A percentile compares a stretch with the other conserved stretches of the same genome.
phyloP scores from a whole-genome alignment of 2,329 filamentous ascomycete species.

The Ascomycota sp. region DNA sequence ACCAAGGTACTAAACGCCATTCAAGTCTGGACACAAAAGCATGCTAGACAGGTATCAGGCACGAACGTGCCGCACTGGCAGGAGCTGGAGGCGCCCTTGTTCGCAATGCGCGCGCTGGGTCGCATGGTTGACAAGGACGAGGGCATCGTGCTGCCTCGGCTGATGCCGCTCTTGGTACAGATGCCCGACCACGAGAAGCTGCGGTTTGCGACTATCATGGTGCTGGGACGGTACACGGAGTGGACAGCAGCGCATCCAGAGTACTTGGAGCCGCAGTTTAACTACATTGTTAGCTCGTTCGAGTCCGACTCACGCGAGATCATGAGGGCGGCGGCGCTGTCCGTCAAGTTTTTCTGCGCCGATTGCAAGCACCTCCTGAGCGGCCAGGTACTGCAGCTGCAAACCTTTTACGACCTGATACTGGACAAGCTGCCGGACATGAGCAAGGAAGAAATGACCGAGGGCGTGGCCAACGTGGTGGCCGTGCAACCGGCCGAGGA shows the following conservation, averaged over 20 bases:
- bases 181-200: conserved; percentile 94
- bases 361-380: conserved; percentile 81
- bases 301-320: conserved; percentile 78
- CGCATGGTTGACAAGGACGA: conserved; percentile 89
- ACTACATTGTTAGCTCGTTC: conserved; percentile 89
- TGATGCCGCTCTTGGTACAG: conserved; percentile 84
- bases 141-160: conserved; percentile 64
- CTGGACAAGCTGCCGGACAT: conserved; percentile 66
- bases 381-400: conserved; percentile 65
- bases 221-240: conserved; percentile 86
- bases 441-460: conserved; percentile 90
- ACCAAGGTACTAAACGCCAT: conserved; percentile 75
- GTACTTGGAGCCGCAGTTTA: conserved; percentile 78
- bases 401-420: conserved; percentile 80
- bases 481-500: conserved; percentile 66
- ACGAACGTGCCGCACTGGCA: conserved; percentile 85
- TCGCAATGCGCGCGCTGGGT: conserved; percentile 88
- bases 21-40: conserved; percentile 69
- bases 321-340: conserved; percentile 72
- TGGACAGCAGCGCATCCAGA: conserved; percentile 93
- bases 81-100: conserved; percentile 81
- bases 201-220: conserved; percentile 97
- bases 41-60: conserved; percentile 53
- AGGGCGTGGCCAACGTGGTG: conserved; percentile 83
- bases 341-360: conserved; percentile 92